Conservation (phyloP, 2,329 filamentous ascomycete species). For the Leptosphaerulina australis region DNA sequence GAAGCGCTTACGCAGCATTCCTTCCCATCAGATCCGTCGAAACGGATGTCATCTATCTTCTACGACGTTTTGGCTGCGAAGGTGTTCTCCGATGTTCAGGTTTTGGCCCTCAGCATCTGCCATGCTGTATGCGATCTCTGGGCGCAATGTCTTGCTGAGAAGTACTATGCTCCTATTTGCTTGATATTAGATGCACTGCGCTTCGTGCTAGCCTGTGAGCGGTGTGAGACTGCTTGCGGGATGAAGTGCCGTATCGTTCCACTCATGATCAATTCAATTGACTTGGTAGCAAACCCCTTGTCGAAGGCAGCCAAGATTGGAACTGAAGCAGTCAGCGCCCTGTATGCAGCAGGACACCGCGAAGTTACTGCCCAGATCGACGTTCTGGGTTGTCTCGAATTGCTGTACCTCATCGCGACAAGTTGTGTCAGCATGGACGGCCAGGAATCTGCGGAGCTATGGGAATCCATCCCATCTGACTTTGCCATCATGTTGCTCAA, state of each 20-base stretch:
- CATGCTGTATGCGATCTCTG: conserved; percentile 70
- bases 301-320: conserved; percentile 44
- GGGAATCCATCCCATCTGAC: conserved; percentile 69
- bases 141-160: conserved; percentile 69
- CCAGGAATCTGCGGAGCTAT: conserved; percentile 61
- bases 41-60: conserved; percentile 69
- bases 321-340: conserved; percentile 31
- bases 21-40: conserved; percentile 63
- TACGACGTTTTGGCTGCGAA: conserved; percentile 68
- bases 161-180: conserved; percentile 66
- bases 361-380: conserved; percentile 65
- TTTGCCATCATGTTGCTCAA: conserved; percentile 71
- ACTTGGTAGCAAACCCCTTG: conserved; percentile 61
- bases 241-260: conserved; percentile 63
- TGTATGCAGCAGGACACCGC: conserved; percentile 48
- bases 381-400: conserved; percentile 65
- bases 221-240: conserved; percentile 62
- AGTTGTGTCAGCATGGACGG: conserved; percentile 58
- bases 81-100: conserved; percentile 56
- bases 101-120: conserved; percentile 68
- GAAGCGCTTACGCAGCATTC: conserved; percentile 69
- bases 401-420: conserved; percentile 68
- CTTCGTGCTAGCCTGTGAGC: conserved; percentile 68
- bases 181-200: conserved; percentile 69
- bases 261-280: conserved; percentile 53